Conservation (phyloP, 2,329 filamentous ascomycete species). For the Beauveria sp. region DNA sequence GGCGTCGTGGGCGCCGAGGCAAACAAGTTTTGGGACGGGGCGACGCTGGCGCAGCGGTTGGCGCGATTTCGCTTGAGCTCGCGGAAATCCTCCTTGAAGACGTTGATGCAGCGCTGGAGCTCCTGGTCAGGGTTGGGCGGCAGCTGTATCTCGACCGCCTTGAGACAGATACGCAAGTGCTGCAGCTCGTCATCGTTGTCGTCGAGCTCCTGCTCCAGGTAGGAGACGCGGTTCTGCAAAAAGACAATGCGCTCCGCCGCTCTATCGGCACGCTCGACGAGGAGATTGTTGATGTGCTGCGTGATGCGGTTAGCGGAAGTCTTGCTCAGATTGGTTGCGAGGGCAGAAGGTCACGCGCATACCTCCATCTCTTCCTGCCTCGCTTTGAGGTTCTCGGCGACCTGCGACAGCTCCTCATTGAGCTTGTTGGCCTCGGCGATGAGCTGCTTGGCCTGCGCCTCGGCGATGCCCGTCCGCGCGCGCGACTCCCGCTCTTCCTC, state of each 20-base stretch:
- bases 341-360: slow-evolving; percentile 27
- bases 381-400: slow-evolving; percentile 43
- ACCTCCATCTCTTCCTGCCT: slow-evolving; percentile 51
- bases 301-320: slow-evolving; percentile 22
- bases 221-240: slow-evolving; percentile 49
- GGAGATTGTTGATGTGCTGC: slow-evolving; percentile 52
- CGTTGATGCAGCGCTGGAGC: slow-evolving; percentile 49
- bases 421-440: slow-evolving; percentile 33
- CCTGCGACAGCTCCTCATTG: slow-evolving; percentile 40
- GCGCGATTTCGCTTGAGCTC: slow-evolving; percentile 40
- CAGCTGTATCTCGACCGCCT: slow-evolving; percentile 54
- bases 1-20: not conserved
- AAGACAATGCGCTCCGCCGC: slow-evolving; percentile 52
- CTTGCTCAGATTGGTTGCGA: not conserved
- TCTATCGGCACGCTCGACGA: slow-evolving; percentile 50
- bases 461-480: slow-evolving; percentile 24
- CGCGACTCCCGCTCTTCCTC: slow-evolving; percentile 20
- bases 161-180: slow-evolving; percentile 54
- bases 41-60: not conserved
- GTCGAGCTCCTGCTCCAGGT: slow-evolving; percentile 50
- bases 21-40: not conserved
- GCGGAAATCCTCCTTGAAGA: slow-evolving; percentile 54
- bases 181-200: slow-evolving; percentile 53
- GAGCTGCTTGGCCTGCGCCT: slow-evolving; percentile 29
- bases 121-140: slow-evolving; percentile 46